Evolutionary conservation across 306 rosid species (phyloP), one percentile per base, ranked within the genome.

Genomic region (Benincasa hispida): DNA sequence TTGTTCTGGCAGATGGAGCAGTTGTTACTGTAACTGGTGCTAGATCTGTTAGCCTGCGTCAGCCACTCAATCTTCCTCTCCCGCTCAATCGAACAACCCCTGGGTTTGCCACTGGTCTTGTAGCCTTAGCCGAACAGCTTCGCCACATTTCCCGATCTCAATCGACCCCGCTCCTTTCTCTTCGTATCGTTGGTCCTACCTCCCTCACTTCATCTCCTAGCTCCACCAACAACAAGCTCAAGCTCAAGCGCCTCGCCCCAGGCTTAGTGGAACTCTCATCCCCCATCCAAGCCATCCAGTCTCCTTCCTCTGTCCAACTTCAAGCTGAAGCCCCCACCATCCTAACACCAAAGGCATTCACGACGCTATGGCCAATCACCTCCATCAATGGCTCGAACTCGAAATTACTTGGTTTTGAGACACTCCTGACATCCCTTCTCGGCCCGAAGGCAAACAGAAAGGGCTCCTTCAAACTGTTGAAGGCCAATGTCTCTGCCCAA

Each of bases 11-110:
- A 10, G 97, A 94, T 72, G 97, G 99, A n/a, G 99, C 99, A 1
- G 96, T 91, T 79, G 97, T 94, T 30, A 94, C 93, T 1, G 91
- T 94, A 60, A 94, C 86, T 79, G 98, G 99, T 79, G 97, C 96
- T 4, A 85, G 97, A 82, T 91, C 99, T 19, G 93, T 94, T 77
- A 90, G 96, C 84, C 90, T 92, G 45, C 90, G 96, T 21, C 96
- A 92, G 60, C 90, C 99, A 1, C 95, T 94, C 63, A 87, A 90
- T 74, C 85, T 94, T 6, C 95, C 97, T 2, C 86, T 91, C 21
- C 97, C 99, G 1, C 82, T 94, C 5, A 94, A 94, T 77, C 79
- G 41, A 42, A 78, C 92, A 0, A 74, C 82, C 55, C 85, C 77
- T 39, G 92, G 93, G 15, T 88, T 92, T 54, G 97, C 99, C 3